Percentiles rank a stretch among this genome's conserved stretches.
Conservation (phyloP, 495 filamentous ascomycete species). For the Aspergillus conjunctus region DNA sequence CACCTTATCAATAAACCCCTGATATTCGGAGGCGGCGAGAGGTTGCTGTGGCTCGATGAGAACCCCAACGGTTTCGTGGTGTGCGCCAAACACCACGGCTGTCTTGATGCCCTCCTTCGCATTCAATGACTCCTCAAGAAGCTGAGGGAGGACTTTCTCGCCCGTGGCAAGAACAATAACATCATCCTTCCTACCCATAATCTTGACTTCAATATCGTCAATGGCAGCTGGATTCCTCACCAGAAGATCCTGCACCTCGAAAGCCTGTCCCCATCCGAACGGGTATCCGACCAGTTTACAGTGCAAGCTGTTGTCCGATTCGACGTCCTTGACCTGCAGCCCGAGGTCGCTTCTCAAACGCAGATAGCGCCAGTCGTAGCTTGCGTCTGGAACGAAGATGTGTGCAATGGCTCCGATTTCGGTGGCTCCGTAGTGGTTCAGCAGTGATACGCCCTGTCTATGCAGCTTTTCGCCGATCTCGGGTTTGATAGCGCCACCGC, state of each 20-base stretch:
- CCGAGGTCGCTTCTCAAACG: slow-evolving; percentile 36
- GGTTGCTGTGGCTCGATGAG: slow-evolving; percentile 30
- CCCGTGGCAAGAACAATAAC: slow-evolving; percentile 42
- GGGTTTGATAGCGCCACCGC: slow-evolving; percentile 42
- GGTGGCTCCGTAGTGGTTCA: slow-evolving; percentile 43
- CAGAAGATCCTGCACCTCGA: slow-evolving; percentile 37
- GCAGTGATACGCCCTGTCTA: slow-evolving; percentile 28
- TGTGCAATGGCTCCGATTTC: slow-evolving; percentile 41
- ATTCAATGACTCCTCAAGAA: slow-evolving; percentile 31
- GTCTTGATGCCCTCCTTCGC: slow-evolving; percentile 21
- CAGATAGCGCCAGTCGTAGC: slow-evolving; percentile 42
- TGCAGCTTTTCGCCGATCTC: slow-evolving; percentile 23
- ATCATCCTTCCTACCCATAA: slow-evolving; percentile 38
- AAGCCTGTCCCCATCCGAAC: slow-evolving; percentile 28
- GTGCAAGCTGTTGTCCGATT: too few species aligned
- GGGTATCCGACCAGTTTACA: slow-evolving; percentile 28
- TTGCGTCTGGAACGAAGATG: slow-evolving; percentile 31
- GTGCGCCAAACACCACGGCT: slow-evolving; percentile 39
- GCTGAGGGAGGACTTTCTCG: slow-evolving; percentile 38
- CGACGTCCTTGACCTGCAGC: slow-evolving; percentile 22
- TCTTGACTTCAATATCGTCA: slow-evolving; percentile 24
- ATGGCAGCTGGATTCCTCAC: slow-evolving; percentile 22
- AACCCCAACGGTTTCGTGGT: slow-evolving; percentile 37
- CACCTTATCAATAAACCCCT: slow-evolving; percentile 23
- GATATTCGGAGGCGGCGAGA: slow-evolving; percentile 1